A percentile compares a stretch with the other conserved stretches of the same genome.
Evolutionary conservation across 805 yeast genomes (phyloP).

Genomic region (Lipomyces orientalis): DNA sequence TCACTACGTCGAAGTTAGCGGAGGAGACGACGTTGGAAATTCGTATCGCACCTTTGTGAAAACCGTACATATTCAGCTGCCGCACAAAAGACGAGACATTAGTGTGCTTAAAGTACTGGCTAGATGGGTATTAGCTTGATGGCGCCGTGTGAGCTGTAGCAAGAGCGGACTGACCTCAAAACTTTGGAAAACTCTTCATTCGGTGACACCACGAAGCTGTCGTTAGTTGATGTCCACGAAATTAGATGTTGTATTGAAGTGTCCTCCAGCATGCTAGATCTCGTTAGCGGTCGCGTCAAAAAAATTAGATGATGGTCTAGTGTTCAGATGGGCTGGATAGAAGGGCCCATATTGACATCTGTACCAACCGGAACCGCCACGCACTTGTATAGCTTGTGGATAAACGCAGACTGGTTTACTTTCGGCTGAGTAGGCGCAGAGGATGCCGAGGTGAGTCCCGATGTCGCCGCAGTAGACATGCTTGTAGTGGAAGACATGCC

Average conservation of each 20-base stretch:
- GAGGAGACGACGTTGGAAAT: constrained; percentile 42
- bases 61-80: constrained; percentile 95
- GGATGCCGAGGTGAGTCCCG: background rate
- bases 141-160: background rate
- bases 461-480: background rate
- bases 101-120: constrained; percentile 85
- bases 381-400: constrained; percentile 75
- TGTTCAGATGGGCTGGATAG: background rate
- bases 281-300: background rate
- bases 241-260: constrained; percentile 71
- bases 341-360: background rate
- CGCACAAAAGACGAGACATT: constrained; percentile 92
- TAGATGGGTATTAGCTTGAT: constrained; percentile 27
- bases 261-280: constrained; percentile 79
- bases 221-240: constrained; percentile 78
- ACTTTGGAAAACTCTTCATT: constrained; percentile 86
- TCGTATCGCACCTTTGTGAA: constrained; percentile 62
- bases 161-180: constrained; percentile 45
- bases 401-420: constrained; percentile 66
- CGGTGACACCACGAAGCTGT: constrained; percentile 79
- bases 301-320: background rate
- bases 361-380: constrained; percentile 13
- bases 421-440: constrained; percentile 32
- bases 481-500: constrained; percentile 1
- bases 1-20: constrained; percentile 47